phyloP scores from a whole-genome alignment of 345 rosid genomes.

The Eucalyptus shirleyi region DNA sequence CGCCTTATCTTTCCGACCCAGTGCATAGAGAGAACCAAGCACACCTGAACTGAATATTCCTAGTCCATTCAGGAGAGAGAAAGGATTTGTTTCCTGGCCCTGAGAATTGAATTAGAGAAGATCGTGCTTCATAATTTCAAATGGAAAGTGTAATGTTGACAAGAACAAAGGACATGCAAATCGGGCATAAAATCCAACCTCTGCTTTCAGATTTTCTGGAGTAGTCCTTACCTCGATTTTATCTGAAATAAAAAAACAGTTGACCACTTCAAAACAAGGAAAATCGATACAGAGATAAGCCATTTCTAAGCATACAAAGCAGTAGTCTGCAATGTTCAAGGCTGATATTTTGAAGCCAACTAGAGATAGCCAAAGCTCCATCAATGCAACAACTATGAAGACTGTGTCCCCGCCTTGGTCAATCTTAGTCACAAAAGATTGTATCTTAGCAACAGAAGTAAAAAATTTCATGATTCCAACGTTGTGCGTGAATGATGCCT shows the following conservation, averaged over 20 bases:
- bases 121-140: neutral
- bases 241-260: slow-evolving; percentile 27
- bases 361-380: neutral
- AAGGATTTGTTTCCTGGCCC: slow-evolving; percentile 20
- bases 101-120: neutral
- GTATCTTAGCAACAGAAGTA: neutral
- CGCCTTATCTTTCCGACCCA: slow-evolving; percentile 51
- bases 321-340: neutral
- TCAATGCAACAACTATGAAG: neutral
- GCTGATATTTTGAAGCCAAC: neutral
- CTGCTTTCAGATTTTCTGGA: slow-evolving; percentile 18
- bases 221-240: slow-evolving; percentile 16
- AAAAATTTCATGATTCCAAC: neutral
- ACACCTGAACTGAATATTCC: slow-evolving; percentile 66
- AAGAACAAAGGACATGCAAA: neutral
- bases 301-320: neutral
- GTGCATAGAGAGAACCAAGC: slow-evolving; percentile 82
- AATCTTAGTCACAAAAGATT: neutral
- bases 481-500: neutral
- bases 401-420: neutral
- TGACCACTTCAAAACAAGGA: neutral
- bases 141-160: neutral
- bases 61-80: slow-evolving; percentile 65
- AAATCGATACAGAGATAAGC: neutral
- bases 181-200: slow-evolving; percentile 32